These are phyloP conservation scores for Bromus sterilis DNA, from an alignment of 176 grass and related monocot genomes.

Conservation along the genomic window DNA sequence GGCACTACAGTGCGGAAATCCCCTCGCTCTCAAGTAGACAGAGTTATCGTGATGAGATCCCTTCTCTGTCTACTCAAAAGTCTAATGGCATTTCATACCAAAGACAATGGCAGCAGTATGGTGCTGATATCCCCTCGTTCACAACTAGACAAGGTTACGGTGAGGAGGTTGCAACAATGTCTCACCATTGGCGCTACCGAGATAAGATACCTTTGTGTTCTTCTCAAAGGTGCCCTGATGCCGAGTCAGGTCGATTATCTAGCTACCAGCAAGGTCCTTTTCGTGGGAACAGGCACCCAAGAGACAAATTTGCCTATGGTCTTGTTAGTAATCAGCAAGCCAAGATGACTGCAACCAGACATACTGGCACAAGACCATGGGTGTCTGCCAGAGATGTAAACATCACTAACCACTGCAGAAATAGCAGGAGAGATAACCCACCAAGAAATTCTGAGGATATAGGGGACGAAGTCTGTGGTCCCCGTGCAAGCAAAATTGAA, in stretches of 20 bases:
- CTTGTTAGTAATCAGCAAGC: conserved; percentile 12
- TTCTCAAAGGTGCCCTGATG: conserved; percentile 22
- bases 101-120: conserved; percentile 3
- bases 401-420: conserved; percentile 7
- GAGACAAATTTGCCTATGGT: background rate
- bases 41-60: conserved; percentile 37
- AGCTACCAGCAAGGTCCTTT: conserved; percentile 16
- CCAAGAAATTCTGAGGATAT: conserved; percentile 16
- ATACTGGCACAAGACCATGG: conserved; percentile 10
- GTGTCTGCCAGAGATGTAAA: background rate
- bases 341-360: conserved; percentile 19
- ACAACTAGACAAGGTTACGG: conserved; percentile 26
- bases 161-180: conserved; percentile 31
- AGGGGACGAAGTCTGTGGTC: conserved; percentile 36
- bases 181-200: conserved; percentile 9
- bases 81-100: background rate
- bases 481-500: conserved; percentile 27
- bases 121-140: conserved; percentile 1
- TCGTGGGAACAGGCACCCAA: conserved; percentile 17
- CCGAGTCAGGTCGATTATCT: background rate
- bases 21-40: conserved; percentile 15
- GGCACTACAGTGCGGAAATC: conserved; percentile 19
- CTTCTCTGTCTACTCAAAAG: conserved; percentile 10
- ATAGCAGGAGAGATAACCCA: conserved; percentile 22
- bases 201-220: conserved; percentile 24